A percentile compares a stretch with the other conserved stretches of the same genome.
Conservation (phyloP, 106 monocot genomes). For the Allium cepa region DNA sequence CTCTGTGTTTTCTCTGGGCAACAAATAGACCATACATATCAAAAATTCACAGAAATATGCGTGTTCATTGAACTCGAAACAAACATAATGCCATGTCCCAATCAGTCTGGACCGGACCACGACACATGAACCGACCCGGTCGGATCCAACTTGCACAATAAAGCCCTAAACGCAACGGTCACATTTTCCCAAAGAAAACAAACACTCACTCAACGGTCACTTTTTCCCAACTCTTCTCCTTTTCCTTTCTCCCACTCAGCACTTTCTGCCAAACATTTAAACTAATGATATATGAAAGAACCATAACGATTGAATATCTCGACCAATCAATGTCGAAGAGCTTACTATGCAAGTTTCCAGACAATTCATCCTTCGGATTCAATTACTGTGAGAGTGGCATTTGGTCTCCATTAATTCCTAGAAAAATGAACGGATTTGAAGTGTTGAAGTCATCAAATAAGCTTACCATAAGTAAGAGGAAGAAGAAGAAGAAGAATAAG, state of each 20-base stretch:
- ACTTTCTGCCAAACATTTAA: background rate
- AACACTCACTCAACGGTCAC: slow-evolving; percentile 11
- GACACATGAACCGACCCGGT: background rate
- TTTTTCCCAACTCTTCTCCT: background rate
- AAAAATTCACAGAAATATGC: background rate
- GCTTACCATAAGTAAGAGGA: background rate
- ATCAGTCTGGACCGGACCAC: background rate
- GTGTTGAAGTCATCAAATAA: background rate
- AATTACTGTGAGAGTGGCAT: slow-evolving; percentile 91
- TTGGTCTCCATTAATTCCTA: slow-evolving; percentile 80
- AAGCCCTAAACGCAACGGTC: slow-evolving; percentile 4
- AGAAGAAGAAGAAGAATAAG: slow-evolving; percentile 6
- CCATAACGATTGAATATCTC: slow-evolving; percentile 85
- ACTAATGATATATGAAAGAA: slow-evolving; percentile 28
- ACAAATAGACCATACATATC: too few relatives aligned
- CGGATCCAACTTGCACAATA: background rate
- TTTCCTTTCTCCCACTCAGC: background rate
- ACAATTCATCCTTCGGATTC: slow-evolving; percentile 72
- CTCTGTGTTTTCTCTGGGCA: too few relatives aligned
- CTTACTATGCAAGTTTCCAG: slow-evolving; percentile 84
- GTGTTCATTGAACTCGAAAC: background rate
- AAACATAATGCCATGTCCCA: background rate
- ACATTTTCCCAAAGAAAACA: slow-evolving; percentile 4
- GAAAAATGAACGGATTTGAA: background rate
- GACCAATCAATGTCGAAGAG: slow-evolving; percentile 64